Percentiles rank a stretch among this genome's conserved stretches.
phyloP scores from a whole-genome alignment of 2,329 filamentous ascomycete species.

The Fusarium pseudonygamai region DNA sequence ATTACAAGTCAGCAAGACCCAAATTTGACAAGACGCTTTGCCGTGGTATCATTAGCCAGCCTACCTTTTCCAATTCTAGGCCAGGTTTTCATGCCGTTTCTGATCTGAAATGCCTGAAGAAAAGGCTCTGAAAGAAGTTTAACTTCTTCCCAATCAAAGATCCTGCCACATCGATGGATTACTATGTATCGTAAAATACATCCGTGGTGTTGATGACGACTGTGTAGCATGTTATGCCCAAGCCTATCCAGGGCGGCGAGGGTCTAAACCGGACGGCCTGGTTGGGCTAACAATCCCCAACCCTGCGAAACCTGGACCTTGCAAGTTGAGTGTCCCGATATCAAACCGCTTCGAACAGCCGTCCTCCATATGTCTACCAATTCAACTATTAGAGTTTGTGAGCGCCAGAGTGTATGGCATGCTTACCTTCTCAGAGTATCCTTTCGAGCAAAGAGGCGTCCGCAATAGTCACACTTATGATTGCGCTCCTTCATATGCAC shows the following conservation, averaged over 20 bases:
- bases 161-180: neutral
- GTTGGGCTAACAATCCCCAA: conserved; percentile 32
- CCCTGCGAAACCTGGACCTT: conserved; percentile 43
- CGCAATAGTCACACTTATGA: conserved; percentile 76
- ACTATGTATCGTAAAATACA: neutral
- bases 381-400: neutral
- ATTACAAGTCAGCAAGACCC: neutral
- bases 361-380: conserved; percentile 77
- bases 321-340: conserved; percentile 61
- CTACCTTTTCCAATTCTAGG: neutral
- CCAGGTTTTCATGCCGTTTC: neutral
- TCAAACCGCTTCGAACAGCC: conserved; percentile 76
- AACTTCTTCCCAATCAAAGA: neutral
- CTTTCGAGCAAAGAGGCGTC: conserved; percentile 77
- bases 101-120: neutral
- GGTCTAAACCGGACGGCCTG: conserved; percentile 23
- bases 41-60: neutral
- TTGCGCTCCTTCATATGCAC: conserved; percentile 80
- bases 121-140: neutral
- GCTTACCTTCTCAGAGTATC: conserved; percentile 82
- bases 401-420: neutral
- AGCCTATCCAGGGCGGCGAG: conserved; percentile 32
- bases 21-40: neutral
- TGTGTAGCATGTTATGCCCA: neutral
- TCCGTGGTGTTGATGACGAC: neutral